These are phyloP conservation scores for Trichoderma koningii DNA, from an alignment of 2,329 filamentous ascomycete species.

Conservation along the genomic window DNA sequence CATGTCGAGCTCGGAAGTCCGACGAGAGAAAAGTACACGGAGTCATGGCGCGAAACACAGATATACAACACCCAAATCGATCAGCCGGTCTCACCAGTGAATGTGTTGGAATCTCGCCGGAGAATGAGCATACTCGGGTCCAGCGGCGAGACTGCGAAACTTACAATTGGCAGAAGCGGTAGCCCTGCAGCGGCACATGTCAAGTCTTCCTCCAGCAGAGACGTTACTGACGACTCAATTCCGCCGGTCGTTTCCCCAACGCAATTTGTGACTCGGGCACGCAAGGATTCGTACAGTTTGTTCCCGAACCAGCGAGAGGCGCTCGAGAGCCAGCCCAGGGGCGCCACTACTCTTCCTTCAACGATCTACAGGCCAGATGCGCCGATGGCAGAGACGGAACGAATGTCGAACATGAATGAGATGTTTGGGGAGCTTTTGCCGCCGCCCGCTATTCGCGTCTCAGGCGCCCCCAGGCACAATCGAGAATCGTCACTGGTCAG, in stretches of 20 bases:
- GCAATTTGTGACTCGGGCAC: background rate
- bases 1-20: constrained; percentile 49
- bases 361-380: constrained; percentile 27
- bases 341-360: constrained; percentile 43
- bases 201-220: background rate
- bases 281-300: constrained; percentile 30
- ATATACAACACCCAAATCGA: constrained; percentile 32
- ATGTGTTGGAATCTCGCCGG: constrained; percentile 18
- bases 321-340: constrained; percentile 35
- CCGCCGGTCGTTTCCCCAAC: background rate
- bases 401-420: background rate
- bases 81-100: constrained; percentile 30
- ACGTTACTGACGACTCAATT: constrained; percentile 1
- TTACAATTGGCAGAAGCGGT: background rate
- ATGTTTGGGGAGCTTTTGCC: constrained; percentile 31
- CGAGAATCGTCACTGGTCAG: constrained; percentile 65
- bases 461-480: constrained; percentile 44
- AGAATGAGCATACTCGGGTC: background rate
- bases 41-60: constrained; percentile 20
- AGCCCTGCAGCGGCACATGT: background rate
- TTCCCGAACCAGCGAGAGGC: constrained; percentile 30
- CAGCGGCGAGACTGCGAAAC: background rate
- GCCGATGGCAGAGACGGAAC: constrained; percentile 10
- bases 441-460: constrained; percentile 49
- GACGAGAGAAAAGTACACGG: constrained; percentile 31